These are phyloP conservation scores for Saitoella complicata DNA, from an alignment of 805 yeast species.

Conservation along the genomic window DNA sequence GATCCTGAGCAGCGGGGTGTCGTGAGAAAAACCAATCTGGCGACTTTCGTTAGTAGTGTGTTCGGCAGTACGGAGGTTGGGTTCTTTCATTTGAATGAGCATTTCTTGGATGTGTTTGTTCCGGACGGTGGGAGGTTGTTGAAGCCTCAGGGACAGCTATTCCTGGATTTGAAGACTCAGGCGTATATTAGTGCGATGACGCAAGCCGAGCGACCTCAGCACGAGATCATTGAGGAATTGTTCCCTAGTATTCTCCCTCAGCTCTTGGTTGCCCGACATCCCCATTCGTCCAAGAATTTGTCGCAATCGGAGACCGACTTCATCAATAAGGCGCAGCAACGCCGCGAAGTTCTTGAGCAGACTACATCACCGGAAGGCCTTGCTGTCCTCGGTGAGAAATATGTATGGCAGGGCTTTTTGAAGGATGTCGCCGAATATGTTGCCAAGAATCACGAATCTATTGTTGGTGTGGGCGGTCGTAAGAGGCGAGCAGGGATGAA, in stretches of 20 bases:
- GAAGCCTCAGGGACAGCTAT: slow-evolving; percentile 60
- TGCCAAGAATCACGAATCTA: slow-evolving; percentile 30
- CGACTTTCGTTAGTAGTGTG: slow-evolving; percentile 77
- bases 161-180: slow-evolving; percentile 81
- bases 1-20: slow-evolving; percentile 29
- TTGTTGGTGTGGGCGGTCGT: slow-evolving; percentile 7
- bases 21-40: slow-evolving; percentile 67
- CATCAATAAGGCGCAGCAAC: too few species aligned
- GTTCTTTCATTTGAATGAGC: slow-evolving; percentile 67
- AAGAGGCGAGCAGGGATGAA: slow-evolving; percentile 11
- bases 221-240: slow-evolving; percentile 55
- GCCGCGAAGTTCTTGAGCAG: too few species aligned
- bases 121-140: slow-evolving; percentile 50
- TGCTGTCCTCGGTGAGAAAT: slow-evolving; percentile 45
- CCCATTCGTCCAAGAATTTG: slow-evolving; percentile 22
- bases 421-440: slow-evolving; percentile 66
- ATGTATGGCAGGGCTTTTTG: slow-evolving; percentile 75
- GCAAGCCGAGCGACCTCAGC: slow-evolving; percentile 37
- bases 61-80: slow-evolving; percentile 77
- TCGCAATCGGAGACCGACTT: slow-evolving; percentile 73
- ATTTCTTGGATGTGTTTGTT: slow-evolving; percentile 75
- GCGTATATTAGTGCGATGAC: slow-evolving; percentile 82
- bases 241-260: slow-evolving; percentile 49
- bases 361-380: slow-evolving; percentile 7
- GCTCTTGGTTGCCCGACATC: slow-evolving; percentile 22